Percentiles rank a stretch among this genome's conserved stretches.
Conservation (phyloP, 805 yeast species). For the Cyberlindnera nakhonratchasimensis region DNA sequence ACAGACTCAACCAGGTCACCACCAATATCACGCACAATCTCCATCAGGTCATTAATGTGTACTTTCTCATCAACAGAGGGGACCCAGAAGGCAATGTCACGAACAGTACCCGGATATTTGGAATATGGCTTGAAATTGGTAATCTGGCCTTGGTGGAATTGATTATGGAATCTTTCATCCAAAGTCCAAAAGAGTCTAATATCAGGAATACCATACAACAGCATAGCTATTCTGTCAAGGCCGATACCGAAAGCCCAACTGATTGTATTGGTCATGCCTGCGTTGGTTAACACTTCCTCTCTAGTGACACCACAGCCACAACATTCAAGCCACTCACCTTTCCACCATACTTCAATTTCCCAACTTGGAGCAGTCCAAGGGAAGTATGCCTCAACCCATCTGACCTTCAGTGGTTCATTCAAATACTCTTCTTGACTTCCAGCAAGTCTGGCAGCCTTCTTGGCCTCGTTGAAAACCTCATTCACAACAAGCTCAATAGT, state of each 20-base stretch:
- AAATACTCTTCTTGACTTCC: slow-evolving; percentile 59
- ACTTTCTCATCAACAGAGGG: slow-evolving; percentile 38
- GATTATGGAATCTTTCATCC: slow-evolving; percentile 72
- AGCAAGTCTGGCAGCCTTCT: slow-evolving; percentile 53
- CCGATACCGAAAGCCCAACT: slow-evolving; percentile 99
- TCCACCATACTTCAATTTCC: slow-evolving; percentile 99
- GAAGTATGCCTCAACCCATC: slow-evolving; percentile 95
- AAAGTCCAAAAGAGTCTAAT: slow-evolving; percentile 88
- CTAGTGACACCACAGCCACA: slow-evolving; percentile 94
- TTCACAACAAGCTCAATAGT: slow-evolving; percentile 81
- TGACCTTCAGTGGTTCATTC: slow-evolving; percentile 72
- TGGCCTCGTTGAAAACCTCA: slow-evolving; percentile 74
- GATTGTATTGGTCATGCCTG: slow-evolving; percentile 64
- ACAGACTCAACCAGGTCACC: slow-evolving; percentile 91
- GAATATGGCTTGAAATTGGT: slow-evolving; percentile 82
- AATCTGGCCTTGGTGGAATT: slow-evolving; percentile 65
- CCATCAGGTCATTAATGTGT: slow-evolving; percentile 93
- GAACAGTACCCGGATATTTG: slow-evolving; percentile 77
- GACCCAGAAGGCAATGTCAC: slow-evolving; percentile 94
- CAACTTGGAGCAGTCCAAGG: slow-evolving; percentile 99
- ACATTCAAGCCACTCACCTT: slow-evolving; percentile 95
- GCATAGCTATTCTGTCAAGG: slow-evolving; percentile 92
- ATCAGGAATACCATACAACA: slow-evolving; percentile 92
- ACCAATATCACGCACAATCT: slow-evolving; percentile 76
- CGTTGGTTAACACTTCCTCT: slow-evolving; percentile 67